These are phyloP conservation scores for Triangularia verruculosa DNA, from an alignment of 2,329 filamentous ascomycete species.

Conservation along the genomic window DNA sequence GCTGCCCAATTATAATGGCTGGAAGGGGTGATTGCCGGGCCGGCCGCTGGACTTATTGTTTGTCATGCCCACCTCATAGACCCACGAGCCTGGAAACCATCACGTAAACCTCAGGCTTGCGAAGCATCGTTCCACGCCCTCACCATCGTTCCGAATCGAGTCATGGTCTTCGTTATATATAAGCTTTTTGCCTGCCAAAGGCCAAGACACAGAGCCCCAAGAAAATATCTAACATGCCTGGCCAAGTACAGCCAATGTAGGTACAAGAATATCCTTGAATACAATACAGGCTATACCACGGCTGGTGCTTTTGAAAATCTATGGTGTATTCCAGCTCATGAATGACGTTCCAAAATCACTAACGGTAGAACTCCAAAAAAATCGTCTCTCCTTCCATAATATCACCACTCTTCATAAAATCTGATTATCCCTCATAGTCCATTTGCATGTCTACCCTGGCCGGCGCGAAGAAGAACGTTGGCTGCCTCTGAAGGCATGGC, in stretches of 20 bases:
- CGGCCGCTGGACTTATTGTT: conserved; percentile 6
- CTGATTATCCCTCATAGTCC: background rate
- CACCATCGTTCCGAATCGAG: background rate
- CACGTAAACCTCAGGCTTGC: conserved; percentile 15
- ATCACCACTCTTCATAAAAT: background rate
- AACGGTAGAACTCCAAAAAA: background rate
- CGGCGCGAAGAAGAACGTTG: background rate
- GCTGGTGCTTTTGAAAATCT: background rate
- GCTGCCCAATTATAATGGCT: background rate
- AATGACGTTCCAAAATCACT: background rate
- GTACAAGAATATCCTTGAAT: background rate
- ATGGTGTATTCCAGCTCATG: background rate
- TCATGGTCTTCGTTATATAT: background rate
- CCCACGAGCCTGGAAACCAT: conserved; percentile 16
- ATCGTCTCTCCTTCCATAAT: background rate
- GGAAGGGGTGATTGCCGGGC: background rate
- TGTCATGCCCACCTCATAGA: conserved; percentile 22
- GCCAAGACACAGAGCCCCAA: background rate
- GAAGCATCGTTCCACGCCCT: background rate
- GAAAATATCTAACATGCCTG: no score
- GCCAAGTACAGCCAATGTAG: background rate
- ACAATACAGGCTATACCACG: background rate
- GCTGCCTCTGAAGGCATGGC: background rate
- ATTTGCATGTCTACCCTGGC: background rate
- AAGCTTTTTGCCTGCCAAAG: background rate